Conservation (phyloP, 2,329 filamentous ascomycete species). For the Dactylonectria macrodidyma region DNA sequence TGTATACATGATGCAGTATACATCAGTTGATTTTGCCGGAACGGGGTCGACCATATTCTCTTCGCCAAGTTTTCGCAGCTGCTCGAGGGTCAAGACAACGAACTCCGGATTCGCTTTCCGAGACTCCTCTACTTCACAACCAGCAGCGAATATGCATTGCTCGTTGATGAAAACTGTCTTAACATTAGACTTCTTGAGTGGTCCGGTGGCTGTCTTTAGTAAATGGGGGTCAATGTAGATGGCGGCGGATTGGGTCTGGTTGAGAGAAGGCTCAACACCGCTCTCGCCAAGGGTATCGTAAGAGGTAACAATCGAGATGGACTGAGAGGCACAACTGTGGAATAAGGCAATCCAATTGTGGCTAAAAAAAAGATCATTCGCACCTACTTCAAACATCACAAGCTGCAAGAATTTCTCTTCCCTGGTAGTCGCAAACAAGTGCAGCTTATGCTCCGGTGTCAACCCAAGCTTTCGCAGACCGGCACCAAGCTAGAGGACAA, state of each 20-base stretch:
- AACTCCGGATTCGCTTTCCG: slow-evolving; percentile 68
- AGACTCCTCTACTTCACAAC: slow-evolving; percentile 67
- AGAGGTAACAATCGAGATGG: slow-evolving; percentile 90
- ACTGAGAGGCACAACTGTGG: slow-evolving; percentile 85
- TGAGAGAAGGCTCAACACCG: slow-evolving; percentile 87
- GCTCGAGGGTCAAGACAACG: slow-evolving; percentile 66
- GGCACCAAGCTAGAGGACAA: slow-evolving; percentile 77
- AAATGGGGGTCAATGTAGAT: slow-evolving; percentile 91
- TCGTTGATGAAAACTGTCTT: slow-evolving; percentile 75
- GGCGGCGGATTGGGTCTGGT: slow-evolving; percentile 82
- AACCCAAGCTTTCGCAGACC: slow-evolving; percentile 83
- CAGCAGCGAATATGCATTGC: slow-evolving; percentile 65
- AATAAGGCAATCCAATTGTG: slow-evolving; percentile 87
- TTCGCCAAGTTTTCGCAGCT: slow-evolving; percentile 69
- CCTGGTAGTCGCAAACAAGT: slow-evolving; percentile 87
- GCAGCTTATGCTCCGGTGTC: slow-evolving; percentile 74
- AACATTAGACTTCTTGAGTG: slow-evolving; percentile 69
- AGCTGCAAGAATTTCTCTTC: slow-evolving; percentile 51
- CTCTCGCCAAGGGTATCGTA: slow-evolving; percentile 92
- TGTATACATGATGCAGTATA: slow-evolving; percentile 89
- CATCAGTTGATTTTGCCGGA: slow-evolving; percentile 79
- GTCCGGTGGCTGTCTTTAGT: slow-evolving; percentile 69
- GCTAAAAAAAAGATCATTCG: slow-evolving; percentile 57
- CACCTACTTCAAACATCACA: no score
- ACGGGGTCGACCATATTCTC: slow-evolving; percentile 78